A percentile compares a stretch with the other conserved stretches of the same genome.
These are phyloP conservation scores for Beauveria bassiana DNA, from an alignment of 2,329 filamentous ascomycete genomes.

Conservation along the genomic window DNA sequence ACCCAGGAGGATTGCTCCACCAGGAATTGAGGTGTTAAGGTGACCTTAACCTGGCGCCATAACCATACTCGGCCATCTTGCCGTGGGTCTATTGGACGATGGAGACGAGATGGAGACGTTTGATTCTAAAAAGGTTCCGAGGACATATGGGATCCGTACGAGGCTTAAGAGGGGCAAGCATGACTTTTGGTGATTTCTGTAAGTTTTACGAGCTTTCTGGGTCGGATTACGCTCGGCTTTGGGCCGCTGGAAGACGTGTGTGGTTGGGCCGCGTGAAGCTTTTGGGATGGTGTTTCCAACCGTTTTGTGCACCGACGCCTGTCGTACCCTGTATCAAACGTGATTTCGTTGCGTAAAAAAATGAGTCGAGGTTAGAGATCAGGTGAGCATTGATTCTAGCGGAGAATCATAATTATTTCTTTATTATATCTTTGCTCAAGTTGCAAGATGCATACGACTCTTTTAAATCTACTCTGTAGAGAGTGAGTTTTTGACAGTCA, in stretches of 20 bases:
- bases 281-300: neutral
- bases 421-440: too few species aligned
- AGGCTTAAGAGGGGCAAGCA: neutral
- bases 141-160: neutral
- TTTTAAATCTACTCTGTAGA: too few species aligned
- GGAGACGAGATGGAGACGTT: constrained; percentile 6
- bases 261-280: neutral
- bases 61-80: constrained; percentile 30
- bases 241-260: neutral
- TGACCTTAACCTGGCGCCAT: constrained; percentile 29
- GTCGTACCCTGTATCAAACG: neutral
- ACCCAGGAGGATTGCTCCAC: constrained; percentile 29
- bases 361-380: too few species aligned
- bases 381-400: too few species aligned
- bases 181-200: neutral
- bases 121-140: neutral
- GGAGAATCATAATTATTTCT: too few species aligned
- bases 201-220: neutral
- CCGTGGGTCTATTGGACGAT: constrained; percentile 12
- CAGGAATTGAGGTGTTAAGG: constrained; percentile 24
- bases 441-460: too few species aligned
- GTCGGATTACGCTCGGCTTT: too few species aligned
- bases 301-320: neutral
- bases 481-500: too few species aligned
- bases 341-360: too few species aligned